Conservation (phyloP, 177 flowering plant genomes). For the Telopea speciosissima region DNA sequence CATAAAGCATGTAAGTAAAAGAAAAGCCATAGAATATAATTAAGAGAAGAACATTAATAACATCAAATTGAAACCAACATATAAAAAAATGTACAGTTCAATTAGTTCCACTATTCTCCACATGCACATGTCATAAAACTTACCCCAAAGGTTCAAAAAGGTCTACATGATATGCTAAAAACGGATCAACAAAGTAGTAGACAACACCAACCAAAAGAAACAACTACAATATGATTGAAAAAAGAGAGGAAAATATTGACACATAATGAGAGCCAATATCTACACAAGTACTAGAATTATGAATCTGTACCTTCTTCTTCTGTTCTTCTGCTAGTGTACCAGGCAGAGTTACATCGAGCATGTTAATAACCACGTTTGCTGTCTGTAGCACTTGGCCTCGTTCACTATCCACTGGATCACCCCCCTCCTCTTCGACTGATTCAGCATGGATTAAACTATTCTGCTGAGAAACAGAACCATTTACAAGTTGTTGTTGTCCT, state of each 20-base stretch:
- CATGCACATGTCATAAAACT: no score
- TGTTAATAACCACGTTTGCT: conserved; percentile 72
- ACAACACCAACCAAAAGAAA: neutral
- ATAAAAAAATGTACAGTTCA: no score
- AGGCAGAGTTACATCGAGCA: conserved; percentile 89
- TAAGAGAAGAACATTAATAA: no score
- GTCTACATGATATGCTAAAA: no score
- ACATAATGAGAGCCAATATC: neutral
- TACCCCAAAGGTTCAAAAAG: no score
- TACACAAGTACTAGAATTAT: neutral
- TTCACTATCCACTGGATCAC: conserved; percentile 35
- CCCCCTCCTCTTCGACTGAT: conserved; percentile 24
- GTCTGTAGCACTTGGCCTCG: conserved; percentile 64
- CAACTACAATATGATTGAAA: neutral
- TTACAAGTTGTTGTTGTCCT: conserved; percentile 18
- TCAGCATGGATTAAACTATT: conserved; percentile 30
- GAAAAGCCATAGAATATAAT: no score
- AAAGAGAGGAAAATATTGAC: no score
- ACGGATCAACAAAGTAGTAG: neutral
- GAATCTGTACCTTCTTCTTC: conserved; percentile 64
- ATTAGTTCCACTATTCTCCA: no score
- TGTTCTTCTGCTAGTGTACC: conserved; percentile 65
- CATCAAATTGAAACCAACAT: no score
- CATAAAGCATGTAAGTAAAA: no score
- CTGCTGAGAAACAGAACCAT: conserved; percentile 19